These are phyloP conservation scores for Bisporella sp. DNA, from an alignment of 2,329 filamentous ascomycete genomes.

Conservation along the genomic window DNA sequence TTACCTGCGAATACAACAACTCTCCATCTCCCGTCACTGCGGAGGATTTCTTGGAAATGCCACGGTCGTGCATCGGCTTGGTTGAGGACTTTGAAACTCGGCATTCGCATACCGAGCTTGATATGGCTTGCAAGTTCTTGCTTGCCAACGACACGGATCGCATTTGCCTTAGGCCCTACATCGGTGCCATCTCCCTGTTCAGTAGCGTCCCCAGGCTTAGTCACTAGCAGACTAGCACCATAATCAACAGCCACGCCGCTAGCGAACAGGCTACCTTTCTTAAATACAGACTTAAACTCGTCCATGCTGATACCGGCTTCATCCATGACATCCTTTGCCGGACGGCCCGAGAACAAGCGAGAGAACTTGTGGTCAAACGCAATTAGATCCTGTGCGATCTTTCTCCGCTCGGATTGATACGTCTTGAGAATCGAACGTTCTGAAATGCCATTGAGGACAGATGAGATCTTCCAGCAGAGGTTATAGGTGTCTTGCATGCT, in stretches of 20 bases:
- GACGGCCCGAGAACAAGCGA: slow-evolving; percentile 47
- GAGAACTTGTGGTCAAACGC: slow-evolving; percentile 52
- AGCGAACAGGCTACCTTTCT: slow-evolving; percentile 52
- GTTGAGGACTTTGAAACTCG: slow-evolving; percentile 51
- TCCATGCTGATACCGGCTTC: slow-evolving; percentile 35
- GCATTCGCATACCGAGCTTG: slow-evolving; percentile 48
- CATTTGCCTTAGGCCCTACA: slow-evolving; percentile 36
- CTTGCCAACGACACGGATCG: slow-evolving; percentile 38
- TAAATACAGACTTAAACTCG: slow-evolving; percentile 58
- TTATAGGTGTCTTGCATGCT: slow-evolving; percentile 50
- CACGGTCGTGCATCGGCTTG: slow-evolving; percentile 46
- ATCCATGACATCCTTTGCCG: slow-evolving; percentile 35
- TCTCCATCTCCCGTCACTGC: slow-evolving; percentile 50
- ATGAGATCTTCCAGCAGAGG: slow-evolving; percentile 50
- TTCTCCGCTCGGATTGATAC: slow-evolving; percentile 55
- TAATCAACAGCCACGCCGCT: slow-evolving; percentile 54
- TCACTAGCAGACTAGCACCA: slow-evolving; percentile 45
- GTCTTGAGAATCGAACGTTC: slow-evolving; percentile 47
- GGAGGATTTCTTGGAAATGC: slow-evolving; percentile 50
- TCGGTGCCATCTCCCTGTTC: slow-evolving; percentile 42
- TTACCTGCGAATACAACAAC: slow-evolving; percentile 57
- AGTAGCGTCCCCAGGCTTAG: slow-evolving; percentile 38
- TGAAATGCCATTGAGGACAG: slow-evolving; percentile 27
- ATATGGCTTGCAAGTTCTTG: slow-evolving; percentile 20
- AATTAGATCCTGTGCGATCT: slow-evolving; percentile 60